These are phyloP conservation scores for Rubia occidens DNA, from an alignment of 305 asterid genomes.

Conservation along the genomic window DNA sequence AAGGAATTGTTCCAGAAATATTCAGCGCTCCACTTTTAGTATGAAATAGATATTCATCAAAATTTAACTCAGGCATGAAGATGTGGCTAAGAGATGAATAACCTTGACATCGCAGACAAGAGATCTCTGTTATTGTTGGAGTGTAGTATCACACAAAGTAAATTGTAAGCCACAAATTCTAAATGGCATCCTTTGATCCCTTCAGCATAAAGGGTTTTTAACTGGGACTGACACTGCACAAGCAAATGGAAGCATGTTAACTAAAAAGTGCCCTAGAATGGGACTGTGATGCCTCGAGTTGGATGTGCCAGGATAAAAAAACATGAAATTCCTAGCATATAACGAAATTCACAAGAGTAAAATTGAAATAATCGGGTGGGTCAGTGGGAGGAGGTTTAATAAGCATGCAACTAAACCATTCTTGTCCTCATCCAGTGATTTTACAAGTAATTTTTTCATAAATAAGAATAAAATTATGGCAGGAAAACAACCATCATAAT, in stretches of 20 bases:
- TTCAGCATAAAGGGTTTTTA: conserved; percentile 85
- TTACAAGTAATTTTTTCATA: neutral
- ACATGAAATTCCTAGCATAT: neutral
- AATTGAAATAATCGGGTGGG: neutral
- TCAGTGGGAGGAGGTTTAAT: neutral
- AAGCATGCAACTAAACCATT: neutral
- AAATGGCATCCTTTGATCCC: conserved; percentile 82
- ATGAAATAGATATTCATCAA: neutral
- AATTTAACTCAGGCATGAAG: neutral
- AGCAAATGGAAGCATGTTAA: conserved; percentile 8
- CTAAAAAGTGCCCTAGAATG: neutral
- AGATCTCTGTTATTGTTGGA: conserved; percentile 87
- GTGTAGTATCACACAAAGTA: conserved; percentile 78
- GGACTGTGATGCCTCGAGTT: neutral
- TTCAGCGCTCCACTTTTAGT: neutral
- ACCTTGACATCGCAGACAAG: conserved; percentile 97
- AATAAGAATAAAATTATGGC: neutral
- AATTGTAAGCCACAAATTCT: conserved; percentile 93
- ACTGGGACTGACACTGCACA: conserved; percentile 95
- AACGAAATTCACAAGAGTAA: neutral
- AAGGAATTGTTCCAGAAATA: conserved; percentile 16
- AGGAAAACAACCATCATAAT: neutral
- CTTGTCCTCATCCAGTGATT: neutral
- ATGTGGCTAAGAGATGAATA: conserved; percentile 10
- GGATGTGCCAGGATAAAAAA: neutral